These are phyloP conservation scores for Comarum palustre DNA, from an alignment of 306 rosid species.

Conservation along the genomic window DNA sequence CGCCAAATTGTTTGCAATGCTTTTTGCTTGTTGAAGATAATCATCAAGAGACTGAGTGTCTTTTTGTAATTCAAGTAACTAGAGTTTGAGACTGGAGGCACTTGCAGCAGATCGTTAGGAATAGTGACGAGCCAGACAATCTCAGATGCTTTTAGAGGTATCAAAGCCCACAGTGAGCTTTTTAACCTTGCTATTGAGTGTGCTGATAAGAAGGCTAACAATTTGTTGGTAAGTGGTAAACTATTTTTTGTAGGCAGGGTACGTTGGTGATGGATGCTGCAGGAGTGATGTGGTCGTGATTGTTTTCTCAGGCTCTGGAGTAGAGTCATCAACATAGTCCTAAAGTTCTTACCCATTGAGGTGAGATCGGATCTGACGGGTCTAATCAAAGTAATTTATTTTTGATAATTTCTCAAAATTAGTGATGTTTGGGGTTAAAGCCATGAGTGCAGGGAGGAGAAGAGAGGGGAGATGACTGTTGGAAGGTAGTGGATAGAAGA, in stretches of 20 bases:
- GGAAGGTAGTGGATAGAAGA: too few relatives aligned
- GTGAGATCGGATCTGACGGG: not conserved
- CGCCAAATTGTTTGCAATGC: not conserved
- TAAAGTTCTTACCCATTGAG: not conserved
- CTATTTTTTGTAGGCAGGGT: too few relatives aligned
- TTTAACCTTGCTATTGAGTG: not conserved
- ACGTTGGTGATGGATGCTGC: not conserved
- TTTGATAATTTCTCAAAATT: not conserved
- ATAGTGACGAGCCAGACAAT: not conserved
- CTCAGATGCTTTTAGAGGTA: not conserved
- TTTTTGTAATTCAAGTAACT: not conserved
- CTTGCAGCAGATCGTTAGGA: not conserved
- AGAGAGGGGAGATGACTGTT: too few relatives aligned
- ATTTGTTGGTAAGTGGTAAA: too few relatives aligned
- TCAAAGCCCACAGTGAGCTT: not conserved
- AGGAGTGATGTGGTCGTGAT: not conserved
- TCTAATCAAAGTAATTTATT: not conserved
- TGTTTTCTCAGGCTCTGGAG: too few relatives aligned
- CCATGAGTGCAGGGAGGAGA: too few relatives aligned
- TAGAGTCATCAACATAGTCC: not conserved
- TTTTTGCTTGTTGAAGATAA: not conserved
- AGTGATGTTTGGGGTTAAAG: not conserved
- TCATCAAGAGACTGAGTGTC: not conserved
- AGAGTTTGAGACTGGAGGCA: not conserved
- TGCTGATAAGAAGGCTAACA: too few relatives aligned